Evolutionary conservation across 1,284 basidiomycete species (phyloP), one percentile per base, ranked within the genome.

Genomic region (Ganoderma meredithae): DNA sequence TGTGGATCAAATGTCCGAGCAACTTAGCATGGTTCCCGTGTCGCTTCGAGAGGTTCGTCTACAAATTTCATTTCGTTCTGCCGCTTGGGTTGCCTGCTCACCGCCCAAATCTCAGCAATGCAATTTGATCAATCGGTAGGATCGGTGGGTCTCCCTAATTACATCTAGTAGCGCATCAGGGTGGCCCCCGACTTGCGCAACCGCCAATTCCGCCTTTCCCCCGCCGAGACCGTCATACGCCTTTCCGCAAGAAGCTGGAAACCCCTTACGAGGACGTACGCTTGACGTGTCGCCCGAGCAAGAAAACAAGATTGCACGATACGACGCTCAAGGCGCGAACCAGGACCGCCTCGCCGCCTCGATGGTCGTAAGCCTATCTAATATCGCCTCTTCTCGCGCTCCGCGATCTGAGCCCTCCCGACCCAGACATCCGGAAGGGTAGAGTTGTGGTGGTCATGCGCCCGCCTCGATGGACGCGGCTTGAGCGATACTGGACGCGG

Each of bases 371-470:
- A 55, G 31, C 52, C 25, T 55, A 55, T 55, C 27, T 55, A 33
- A 55, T 31, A 55, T 55, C 52, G 31, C 52, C 52, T 27, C 6
- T 55, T 27, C 52, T 55, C 52, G 52, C 52, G 52, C 52, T 9
- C 12, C 17, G 27, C 27, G 13, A 4, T 33, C 27, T 4, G 27
- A 33, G 25, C 52, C 9, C 15, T 19, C 52, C 52, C 52, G 52
- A 22, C 52, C 52, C 52, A 33, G 52, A 3, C 27, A 33, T 33
- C 17, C 9, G 52, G 52, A 27, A 27, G 27, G 52, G 52, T 19
- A 22, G 31, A 25, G 27, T 27, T 55, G 52, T 6, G 52, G 13
- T 55, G 52, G 17, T 33, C 52, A 33, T 33, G 52, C 15, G 52
- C 22, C 52, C 52, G 39, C 39, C 58, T 60, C 58, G 58, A 41